Base-by-base conservation (phyloP, 495 filamentous ascomycete genomes). In the Pyrenula aspistea region DNA sequence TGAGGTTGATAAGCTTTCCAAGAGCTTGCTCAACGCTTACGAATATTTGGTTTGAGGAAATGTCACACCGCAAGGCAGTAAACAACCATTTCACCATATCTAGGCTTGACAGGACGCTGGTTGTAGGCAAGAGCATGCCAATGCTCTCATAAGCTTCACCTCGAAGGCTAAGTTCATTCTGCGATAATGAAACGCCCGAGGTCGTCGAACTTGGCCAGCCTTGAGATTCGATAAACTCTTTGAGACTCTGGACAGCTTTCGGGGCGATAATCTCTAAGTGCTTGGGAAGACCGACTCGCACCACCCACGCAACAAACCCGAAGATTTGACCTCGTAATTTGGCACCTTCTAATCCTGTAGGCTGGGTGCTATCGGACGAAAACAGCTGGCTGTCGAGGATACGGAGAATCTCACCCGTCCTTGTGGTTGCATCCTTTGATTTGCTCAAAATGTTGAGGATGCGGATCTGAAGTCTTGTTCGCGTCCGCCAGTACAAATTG, bases 11-110 rank as follows among this genome's bases (percentile, higher is more conserved):
- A 49, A 96, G 78, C 55, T 83, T 90, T 49, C 88, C 88, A 1
- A 98, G 72, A 2, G 91, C 86, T 55, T 91, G 88, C 61, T 96
- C 91, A 49, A 96, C 87, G 67, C 88, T 93, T 55, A 95, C 83
- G 22, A 85, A 85, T 19, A 92, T 81, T 10, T 83, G 81, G 12
- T 83, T 80, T 0, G 84, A 79, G 3, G 82, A 89, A 1, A 83
- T 79, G 63, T 97, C 91, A 59, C 88, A 84, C 55, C 81, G 81
- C n/a, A 97, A 73, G 2, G 88, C 87, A 24, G 75, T 77, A 65
- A 98, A 89, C 25, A 95, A 77, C 87, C 86, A 94, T 53, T 78
- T 74, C 1, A 92, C 75, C 1, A 90, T 68, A 22, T 62, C 57
- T 56, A 75, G 72, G 53, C 75, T 68, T 52, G 50, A 19, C 8